phyloP scores from a whole-genome alignment of 108 stramenopile genomes.

The Nitzschia putrida region DNA sequence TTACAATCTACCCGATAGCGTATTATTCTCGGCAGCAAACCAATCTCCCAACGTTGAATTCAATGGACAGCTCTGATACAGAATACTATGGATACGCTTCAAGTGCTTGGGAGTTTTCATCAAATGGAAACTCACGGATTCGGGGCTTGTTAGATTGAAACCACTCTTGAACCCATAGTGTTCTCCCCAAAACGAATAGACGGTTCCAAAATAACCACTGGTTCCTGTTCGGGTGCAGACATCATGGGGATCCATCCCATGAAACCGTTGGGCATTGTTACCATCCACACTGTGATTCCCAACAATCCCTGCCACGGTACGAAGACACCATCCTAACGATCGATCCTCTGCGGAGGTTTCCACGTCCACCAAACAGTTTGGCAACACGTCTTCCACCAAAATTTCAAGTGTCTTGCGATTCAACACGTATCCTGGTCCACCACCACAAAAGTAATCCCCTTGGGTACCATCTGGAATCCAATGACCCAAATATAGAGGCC shows the following conservation, averaged over 20 bases:
- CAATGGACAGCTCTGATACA: slow-evolving; percentile 31
- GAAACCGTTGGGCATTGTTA: slow-evolving; percentile 26
- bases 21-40: background rate
- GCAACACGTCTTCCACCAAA: slow-evolving; percentile 44
- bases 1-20: no score
- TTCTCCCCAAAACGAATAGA: slow-evolving; percentile 14
- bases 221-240: slow-evolving; percentile 14
- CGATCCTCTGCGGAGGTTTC: slow-evolving; percentile 34
- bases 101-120: slow-evolving; percentile 10
- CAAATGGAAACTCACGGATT: slow-evolving; percentile 22
- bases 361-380: slow-evolving; percentile 1
- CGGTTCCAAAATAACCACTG: background rate
- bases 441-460: slow-evolving; percentile 43
- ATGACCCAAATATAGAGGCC: slow-evolving; percentile 49
- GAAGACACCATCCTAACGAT: slow-evolving; percentile 31
- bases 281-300: slow-evolving; percentile 30
- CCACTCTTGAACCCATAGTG: slow-evolving; percentile 18
- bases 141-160: slow-evolving; percentile 12
- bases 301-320: slow-evolving; percentile 15
- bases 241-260: slow-evolving; percentile 29
- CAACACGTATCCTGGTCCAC: slow-evolving; percentile 61
- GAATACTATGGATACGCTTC: slow-evolving; percentile 37
- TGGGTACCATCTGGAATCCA: slow-evolving; percentile 24
- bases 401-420: slow-evolving; percentile 44
- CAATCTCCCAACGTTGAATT: slow-evolving; percentile 6